Percentiles rank a stretch among this genome's conserved stretches.
Evolutionary conservation across 1,139 yeast genomes (phyloP).

Genomic region (Taphrina deformans): DNA sequence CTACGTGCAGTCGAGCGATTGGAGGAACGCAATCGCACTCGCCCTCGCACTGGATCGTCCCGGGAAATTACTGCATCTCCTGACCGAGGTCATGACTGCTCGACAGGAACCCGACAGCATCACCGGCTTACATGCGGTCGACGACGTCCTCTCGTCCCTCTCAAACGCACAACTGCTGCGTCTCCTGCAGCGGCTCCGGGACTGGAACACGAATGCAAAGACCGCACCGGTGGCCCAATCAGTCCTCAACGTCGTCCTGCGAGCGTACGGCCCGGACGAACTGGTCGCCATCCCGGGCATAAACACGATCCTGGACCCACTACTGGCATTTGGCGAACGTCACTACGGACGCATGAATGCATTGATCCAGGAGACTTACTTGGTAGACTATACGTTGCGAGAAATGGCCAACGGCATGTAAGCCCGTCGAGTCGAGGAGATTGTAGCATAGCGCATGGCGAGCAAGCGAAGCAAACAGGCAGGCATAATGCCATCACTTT

Average conservation of each 20-base stretch:
- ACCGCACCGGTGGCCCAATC: conserved; percentile 79
- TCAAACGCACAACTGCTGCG: conserved; percentile 60
- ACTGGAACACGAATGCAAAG: conserved; percentile 91
- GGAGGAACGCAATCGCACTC: conserved; percentile 83
- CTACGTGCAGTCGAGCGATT: conserved; percentile 66
- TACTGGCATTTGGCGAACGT: conserved; percentile 83
- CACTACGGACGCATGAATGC: conserved; percentile 76
- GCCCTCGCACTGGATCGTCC: conserved; percentile 87
- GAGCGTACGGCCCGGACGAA: conserved; percentile 55
- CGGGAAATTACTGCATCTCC: conserved; percentile 72
- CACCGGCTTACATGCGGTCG: conserved; percentile 65
- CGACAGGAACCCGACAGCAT: conserved; percentile 52
- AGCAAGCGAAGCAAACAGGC: too few relatives aligned
- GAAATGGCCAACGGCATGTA: conserved; percentile 49
- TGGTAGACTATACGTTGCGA: conserved; percentile 78
- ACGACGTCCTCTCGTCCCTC: conserved; percentile 60
- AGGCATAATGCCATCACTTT: not conserved
- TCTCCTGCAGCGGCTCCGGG: conserved; percentile 74
- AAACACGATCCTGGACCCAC: conserved; percentile 65
- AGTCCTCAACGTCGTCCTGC: conserved; percentile 63
- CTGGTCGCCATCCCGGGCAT: conserved; percentile 67
- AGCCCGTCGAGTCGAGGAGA: too few relatives aligned
- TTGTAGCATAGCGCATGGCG: not conserved
- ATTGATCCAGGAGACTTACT: conserved; percentile 77
- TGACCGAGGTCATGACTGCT: conserved; percentile 55